Evolutionary conservation across 2,329 filamentous ascomycete genomes (phyloP).

Genomic region (Myriosclerotinia curreyana): DNA sequence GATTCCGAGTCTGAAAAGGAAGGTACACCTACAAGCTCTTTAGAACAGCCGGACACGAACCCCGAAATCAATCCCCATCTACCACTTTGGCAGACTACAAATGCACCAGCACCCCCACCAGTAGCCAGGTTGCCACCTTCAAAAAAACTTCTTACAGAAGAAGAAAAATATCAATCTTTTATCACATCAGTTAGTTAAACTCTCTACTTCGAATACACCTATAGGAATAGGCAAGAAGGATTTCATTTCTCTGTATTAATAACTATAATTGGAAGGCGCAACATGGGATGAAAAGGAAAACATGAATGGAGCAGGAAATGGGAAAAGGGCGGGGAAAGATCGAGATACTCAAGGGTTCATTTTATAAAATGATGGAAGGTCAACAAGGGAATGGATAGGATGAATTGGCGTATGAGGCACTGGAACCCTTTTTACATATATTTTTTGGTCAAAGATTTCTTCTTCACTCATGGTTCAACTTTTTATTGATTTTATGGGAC

Average conservation of each 20-base stretch:
- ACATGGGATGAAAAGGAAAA: slow-evolving; percentile 9
- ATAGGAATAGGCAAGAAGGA: not conserved
- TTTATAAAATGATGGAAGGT: slow-evolving; percentile 11
- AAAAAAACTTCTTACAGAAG: slow-evolving; percentile 41
- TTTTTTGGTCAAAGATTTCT: slow-evolving; percentile 7
- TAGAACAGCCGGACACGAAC: slow-evolving; percentile 4
- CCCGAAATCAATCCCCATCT: slow-evolving; percentile 22
- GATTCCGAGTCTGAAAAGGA: slow-evolving; percentile 28
- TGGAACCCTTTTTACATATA: not conserved
- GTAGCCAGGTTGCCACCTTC: slow-evolving; percentile 26
- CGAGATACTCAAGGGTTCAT: slow-evolving; percentile 6
- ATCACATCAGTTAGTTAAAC: slow-evolving; percentile 37
- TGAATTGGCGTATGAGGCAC: slow-evolving; percentile 3
- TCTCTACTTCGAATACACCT: not conserved
- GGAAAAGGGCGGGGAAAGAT: slow-evolving; percentile 13
- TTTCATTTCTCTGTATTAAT: slow-evolving; percentile 17
- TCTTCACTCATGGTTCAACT: not conserved
- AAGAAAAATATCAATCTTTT: slow-evolving; percentile 49
- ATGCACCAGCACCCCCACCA: slow-evolving; percentile 25
- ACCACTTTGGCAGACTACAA: slow-evolving; percentile 34
- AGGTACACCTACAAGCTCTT: slow-evolving; percentile 14
- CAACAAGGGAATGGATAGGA: slow-evolving; percentile 11
- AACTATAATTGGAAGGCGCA: slow-evolving; percentile 1
- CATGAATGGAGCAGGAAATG: not conserved
- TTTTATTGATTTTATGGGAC: not conserved